Conservation (phyloP, 192 early-diverging fungal species). For the Piromyces finnis region DNA sequence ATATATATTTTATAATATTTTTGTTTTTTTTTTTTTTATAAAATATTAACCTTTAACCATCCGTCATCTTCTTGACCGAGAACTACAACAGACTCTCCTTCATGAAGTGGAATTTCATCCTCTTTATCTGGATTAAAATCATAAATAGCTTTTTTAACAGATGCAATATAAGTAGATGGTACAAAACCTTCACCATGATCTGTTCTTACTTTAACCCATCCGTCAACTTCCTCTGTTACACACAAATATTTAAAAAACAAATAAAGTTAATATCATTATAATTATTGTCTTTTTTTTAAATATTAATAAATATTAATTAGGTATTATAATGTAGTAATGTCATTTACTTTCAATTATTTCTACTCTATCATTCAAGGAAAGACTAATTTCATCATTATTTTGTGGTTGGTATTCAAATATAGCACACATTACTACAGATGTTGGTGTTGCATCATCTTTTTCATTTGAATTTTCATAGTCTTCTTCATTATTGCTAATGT, state of each 20-base stretch:
- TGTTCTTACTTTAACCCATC: neutral
- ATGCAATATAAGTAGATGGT: neutral
- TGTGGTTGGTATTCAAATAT: neutral
- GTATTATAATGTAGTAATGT: no score
- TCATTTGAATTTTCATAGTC: no score
- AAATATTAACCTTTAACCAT: neutral
- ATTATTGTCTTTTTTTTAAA: no score
- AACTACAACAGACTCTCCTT: neutral
- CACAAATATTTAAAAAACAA: no score
- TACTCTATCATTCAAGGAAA: neutral
- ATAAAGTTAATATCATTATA: no score
- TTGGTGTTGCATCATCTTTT: neutral
- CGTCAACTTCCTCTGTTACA: neutral
- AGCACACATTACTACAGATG: neutral
- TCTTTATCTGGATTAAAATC: neutral
- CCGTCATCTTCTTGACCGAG: neutral
- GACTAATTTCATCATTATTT: neutral
- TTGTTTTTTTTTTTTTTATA: neutral
- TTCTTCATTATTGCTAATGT: no score
- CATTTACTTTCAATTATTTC: neutral
- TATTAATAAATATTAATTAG: no score
- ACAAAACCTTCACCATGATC: neutral
- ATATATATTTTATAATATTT: neutral
- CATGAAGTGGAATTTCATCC: neutral
- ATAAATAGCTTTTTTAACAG: neutral